A percentile compares a stretch with the other conserved stretches of the same genome.
phyloP scores from a whole-genome alignment of 2,329 filamentous ascomycete genomes.

The Colletotrichum sp. region DNA sequence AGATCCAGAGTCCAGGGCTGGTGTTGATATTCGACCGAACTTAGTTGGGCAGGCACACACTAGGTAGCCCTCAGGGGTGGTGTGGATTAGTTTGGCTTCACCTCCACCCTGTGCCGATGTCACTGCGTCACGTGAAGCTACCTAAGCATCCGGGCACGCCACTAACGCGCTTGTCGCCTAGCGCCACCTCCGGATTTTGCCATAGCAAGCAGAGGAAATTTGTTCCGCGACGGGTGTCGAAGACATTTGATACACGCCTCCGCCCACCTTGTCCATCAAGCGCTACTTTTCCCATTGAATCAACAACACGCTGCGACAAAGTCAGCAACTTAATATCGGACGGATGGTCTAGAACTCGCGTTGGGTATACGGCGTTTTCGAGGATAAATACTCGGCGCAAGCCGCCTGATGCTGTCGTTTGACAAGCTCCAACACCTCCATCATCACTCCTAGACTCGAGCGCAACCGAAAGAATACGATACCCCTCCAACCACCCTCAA shows the following conservation, averaged over 20 bases:
- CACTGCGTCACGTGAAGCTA: neutral
- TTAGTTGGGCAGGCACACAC: neutral
- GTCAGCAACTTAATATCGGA: neutral
- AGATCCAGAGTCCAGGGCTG: neutral
- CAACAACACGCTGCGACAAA: neutral
- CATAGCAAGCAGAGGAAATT: conserved; percentile 13
- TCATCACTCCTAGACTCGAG: neutral
- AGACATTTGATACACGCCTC: conserved; percentile 6
- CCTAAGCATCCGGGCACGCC: neutral
- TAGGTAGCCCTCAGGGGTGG: neutral
- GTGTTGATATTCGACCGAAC: neutral
- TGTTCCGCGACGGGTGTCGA: conserved; percentile 11
- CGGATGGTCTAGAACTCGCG: neutral
- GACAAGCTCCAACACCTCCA: conserved; percentile 16
- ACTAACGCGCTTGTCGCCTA: conserved; percentile 6
- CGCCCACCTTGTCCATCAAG: neutral
- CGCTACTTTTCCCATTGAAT: conserved; percentile 3
- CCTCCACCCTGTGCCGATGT: neutral
- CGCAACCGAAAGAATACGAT: conserved; percentile 10
- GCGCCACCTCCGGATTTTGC: conserved; percentile 7
- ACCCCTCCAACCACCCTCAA: conserved; percentile 34
- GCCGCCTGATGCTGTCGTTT: conserved; percentile 15
- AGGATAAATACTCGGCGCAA: conserved; percentile 10
- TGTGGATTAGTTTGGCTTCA: conserved; percentile 1
- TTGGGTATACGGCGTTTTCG: conserved; percentile 10